Base-by-base conservation (phyloP, 805 yeast genomes). In the Starmerella cellae region DNA sequence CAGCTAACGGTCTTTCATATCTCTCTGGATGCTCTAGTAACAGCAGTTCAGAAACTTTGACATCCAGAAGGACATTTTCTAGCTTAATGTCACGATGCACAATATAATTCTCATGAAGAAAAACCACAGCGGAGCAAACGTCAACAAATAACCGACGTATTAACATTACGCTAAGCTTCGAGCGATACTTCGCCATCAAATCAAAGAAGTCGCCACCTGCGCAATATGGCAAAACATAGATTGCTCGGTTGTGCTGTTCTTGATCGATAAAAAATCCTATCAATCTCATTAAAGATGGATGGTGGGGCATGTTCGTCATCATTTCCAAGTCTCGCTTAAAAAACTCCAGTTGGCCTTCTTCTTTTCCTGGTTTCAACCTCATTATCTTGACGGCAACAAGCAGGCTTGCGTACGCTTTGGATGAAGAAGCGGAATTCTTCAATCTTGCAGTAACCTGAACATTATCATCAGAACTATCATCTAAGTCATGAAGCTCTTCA, bases 21-120 rank as follows among this genome's bases (percentile, higher is more conserved):
- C 16, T 17, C 8, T 42, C 37, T 5, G 51, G 51, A 3, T 20
- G 22, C 18, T 35, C 42, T 32, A 62, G 34, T 5, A 19, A 35
- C 13, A 57, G 44, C 18, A 70, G 42, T 22, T 63, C 65, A 1
- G 59, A 60, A 3, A 64, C 55, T 0, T 66, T 55, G 33, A 62
- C 55, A 9, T 57, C 61, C 17, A 70, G 43, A n/a, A 84, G 60
- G 2, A 84, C 67, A 54, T 85, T 91, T 54, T 91, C 98, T 35
- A 88, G 66, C 63, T 91, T 91, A 52, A 91, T 71, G 56, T 91
- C 98, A 45, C 97, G 74, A 61, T 91, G 98, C 8, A 87, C 82
- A 22, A 87, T 73, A 46, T 71, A 61, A 43, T 71, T 63, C 3
- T 58, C 54, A 59, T 91, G 98, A 41, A 88, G 62, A 56, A 80